phyloP scores from a whole-genome alignment of 495 filamentous ascomycete species.

The Geopyxis carbonaria region DNA sequence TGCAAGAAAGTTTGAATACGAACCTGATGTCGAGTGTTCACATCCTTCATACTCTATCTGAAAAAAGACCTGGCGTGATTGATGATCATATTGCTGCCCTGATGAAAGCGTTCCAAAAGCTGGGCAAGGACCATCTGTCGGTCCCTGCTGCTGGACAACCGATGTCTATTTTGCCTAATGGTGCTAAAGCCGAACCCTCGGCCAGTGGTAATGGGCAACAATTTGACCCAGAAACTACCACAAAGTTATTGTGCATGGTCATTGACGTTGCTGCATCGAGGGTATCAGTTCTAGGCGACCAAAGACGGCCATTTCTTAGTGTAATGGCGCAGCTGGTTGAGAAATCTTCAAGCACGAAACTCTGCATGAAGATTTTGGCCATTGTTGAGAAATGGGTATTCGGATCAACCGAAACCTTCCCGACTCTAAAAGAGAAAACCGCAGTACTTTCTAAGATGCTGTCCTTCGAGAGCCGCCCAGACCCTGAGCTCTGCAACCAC shows the following conservation, averaged over 20 bases:
- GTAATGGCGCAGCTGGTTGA: slow-evolving; percentile 88
- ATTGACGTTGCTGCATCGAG: slow-evolving; percentile 79
- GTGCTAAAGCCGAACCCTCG: slow-evolving; percentile 26
- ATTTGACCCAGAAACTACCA: slow-evolving; percentile 63
- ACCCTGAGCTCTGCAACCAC: slow-evolving; percentile 67
- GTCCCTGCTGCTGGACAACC: slow-evolving; percentile 39
- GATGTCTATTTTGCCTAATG: slow-evolving; percentile 26
- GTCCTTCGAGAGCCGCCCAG: slow-evolving; percentile 68
- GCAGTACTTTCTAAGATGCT: slow-evolving; percentile 96
- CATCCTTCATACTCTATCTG: slow-evolving; percentile 77
- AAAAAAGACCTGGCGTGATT: slow-evolving; percentile 63
- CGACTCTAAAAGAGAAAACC: slow-evolving; percentile 93
- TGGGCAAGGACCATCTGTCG: slow-evolving; percentile 83
- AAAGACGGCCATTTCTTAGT: slow-evolving; percentile 79
- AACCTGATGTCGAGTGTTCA: slow-evolving; percentile 79
- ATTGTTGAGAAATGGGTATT: slow-evolving; percentile 97
- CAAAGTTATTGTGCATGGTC: slow-evolving; percentile 75
- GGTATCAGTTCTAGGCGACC: slow-evolving; percentile 86
- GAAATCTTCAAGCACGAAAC: slow-evolving; percentile 63
- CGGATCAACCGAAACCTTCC: slow-evolving; percentile 77
- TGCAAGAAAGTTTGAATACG: slow-evolving; percentile 59
- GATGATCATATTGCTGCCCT: slow-evolving; percentile 72
- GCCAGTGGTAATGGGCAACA: slow-evolving; percentile 36
- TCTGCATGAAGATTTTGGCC: slow-evolving; percentile 79
- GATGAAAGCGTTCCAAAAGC: slow-evolving; percentile 88